A percentile compares a stretch with the other conserved stretches of the same genome.
Evolutionary conservation across 768 basidiomycete genomes (phyloP).

Genomic region (Lentinula sp.): DNA sequence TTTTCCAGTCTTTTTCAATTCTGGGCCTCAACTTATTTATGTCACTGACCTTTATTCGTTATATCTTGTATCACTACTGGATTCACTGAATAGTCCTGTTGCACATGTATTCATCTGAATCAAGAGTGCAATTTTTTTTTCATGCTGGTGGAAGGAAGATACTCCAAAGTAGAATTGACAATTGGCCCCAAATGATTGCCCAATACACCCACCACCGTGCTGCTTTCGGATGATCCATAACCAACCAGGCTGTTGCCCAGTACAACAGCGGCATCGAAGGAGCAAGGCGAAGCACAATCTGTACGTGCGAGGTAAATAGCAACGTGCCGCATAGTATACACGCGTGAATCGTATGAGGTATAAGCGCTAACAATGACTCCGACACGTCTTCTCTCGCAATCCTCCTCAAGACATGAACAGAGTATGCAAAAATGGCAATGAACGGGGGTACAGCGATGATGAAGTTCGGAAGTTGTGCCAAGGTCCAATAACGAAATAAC

Average conservation of each 20-base stretch:
- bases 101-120: neutral
- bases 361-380: slow-evolving; percentile 35
- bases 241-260: slow-evolving; percentile 78
- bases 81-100: neutral
- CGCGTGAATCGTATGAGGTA: slow-evolving; percentile 76
- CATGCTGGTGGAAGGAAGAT: slow-evolving; percentile 90
- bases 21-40: too few relatives aligned
- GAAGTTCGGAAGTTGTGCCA: slow-evolving; percentile 83
- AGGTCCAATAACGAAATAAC: slow-evolving; percentile 82
- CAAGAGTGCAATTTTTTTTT: slow-evolving; percentile 1
- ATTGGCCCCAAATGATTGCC: slow-evolving; percentile 70
- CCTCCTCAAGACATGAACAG: slow-evolving; percentile 22
- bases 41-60: too few relatives aligned
- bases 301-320: slow-evolving; percentile 78
- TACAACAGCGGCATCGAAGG: slow-evolving; percentile 74
- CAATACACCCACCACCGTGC: slow-evolving; percentile 70
- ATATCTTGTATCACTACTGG: too few relatives aligned
- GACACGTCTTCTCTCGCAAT: slow-evolving; percentile 12
- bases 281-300: slow-evolving; percentile 77
- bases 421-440: slow-evolving; percentile 38
- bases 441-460: slow-evolving; percentile 72
- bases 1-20: too few relatives aligned
- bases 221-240: slow-evolving; percentile 39
- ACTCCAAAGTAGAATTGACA: slow-evolving; percentile 73
- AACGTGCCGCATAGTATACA: slow-evolving; percentile 55